These are phyloP conservation scores for Coccomyxa sp. DNA, from an alignment of 139 green algal species.

Conservation along the genomic window DNA sequence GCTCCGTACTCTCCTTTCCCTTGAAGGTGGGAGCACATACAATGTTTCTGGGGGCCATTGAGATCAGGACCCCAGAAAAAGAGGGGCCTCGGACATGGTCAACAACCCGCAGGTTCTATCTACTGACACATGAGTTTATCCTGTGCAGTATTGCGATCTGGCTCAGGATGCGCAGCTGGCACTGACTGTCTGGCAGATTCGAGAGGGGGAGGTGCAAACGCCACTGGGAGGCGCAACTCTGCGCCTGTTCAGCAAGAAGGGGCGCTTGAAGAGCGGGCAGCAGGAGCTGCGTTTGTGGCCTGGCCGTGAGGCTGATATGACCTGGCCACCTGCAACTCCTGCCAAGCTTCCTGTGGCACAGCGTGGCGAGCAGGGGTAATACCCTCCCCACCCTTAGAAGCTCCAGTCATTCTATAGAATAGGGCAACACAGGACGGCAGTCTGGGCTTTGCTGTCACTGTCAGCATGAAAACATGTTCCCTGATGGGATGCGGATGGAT, in stretches of 20 bases:
- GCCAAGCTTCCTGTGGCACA: slow-evolving; percentile 66
- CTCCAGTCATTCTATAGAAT: neutral
- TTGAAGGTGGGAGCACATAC: slow-evolving; percentile 48
- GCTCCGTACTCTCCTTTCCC: slow-evolving; percentile 66
- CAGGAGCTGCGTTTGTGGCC: slow-evolving; percentile 65
- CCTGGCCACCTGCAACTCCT: slow-evolving; percentile 52
- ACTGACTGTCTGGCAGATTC: slow-evolving; percentile 61
- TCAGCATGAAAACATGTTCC: neutral
- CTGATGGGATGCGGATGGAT: neutral
- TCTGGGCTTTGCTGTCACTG: neutral
- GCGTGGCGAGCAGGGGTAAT: slow-evolving; percentile 45
- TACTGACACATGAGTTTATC: neutral
- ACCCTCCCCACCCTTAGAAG: neutral
- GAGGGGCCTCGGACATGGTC: neutral
- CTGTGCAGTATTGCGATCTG: slow-evolving; percentile 77
- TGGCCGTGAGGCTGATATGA: slow-evolving; percentile 39
- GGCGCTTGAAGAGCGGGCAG: slow-evolving; percentile 71
- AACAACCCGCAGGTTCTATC: neutral
- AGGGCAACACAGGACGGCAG: neutral
- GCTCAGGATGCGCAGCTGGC: slow-evolving; percentile 61
- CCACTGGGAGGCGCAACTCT: slow-evolving; percentile 61
- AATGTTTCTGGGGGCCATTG: neutral
- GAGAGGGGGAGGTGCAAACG: slow-evolving; percentile 19
- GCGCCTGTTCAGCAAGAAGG: slow-evolving; percentile 84
- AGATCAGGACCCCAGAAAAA: neutral